phyloP scores from a whole-genome alignment of 495 filamentous ascomycete species.

The Staphylotrichum longicolle region DNA sequence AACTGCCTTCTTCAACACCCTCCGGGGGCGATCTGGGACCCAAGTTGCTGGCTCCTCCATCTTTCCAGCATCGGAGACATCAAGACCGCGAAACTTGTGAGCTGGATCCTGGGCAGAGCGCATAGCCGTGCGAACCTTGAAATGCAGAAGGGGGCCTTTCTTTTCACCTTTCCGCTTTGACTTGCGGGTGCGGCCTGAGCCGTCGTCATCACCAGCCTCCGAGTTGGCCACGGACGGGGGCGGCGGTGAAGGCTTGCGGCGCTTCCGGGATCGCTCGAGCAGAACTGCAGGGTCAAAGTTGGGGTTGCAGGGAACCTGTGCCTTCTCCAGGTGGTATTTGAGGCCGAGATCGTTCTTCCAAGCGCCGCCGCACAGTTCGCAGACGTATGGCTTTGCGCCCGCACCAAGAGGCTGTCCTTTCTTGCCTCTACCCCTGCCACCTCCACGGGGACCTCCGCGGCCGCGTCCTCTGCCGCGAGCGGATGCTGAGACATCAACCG shows the following conservation, averaged over 20 bases:
- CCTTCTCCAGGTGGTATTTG: conserved; percentile 52
- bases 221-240: conserved; percentile 30
- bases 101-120: conserved; percentile 7
- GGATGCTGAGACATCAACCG: conserved; percentile 12
- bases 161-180: conserved; percentile 20
- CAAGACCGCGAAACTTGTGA: conserved; percentile 20
- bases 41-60: neutral
- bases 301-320: conserved; percentile 50
- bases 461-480: conserved; percentile 25
- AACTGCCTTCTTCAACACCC: neutral
- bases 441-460: conserved; percentile 15
- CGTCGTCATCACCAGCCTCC: conserved; percentile 41
- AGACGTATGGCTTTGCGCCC: conserved; percentile 36
- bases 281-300: conserved; percentile 38
- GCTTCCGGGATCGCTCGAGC: conserved; percentile 27
- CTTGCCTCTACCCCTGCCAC: conserved; percentile 19
- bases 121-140: conserved; percentile 17
- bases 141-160: neutral
- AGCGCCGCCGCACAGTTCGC: conserved; percentile 46
- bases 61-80: neutral
- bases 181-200: conserved; percentile 13
- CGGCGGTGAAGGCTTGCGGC: conserved; percentile 26
- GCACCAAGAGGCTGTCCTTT: conserved; percentile 19
- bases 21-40: neutral
- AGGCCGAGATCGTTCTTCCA: conserved; percentile 56